Evolutionary conservation across 2,329 filamentous ascomycete species (phyloP), one percentile per base, ranked within the genome.

Genomic region (Ophiostoma sp.): DNA sequence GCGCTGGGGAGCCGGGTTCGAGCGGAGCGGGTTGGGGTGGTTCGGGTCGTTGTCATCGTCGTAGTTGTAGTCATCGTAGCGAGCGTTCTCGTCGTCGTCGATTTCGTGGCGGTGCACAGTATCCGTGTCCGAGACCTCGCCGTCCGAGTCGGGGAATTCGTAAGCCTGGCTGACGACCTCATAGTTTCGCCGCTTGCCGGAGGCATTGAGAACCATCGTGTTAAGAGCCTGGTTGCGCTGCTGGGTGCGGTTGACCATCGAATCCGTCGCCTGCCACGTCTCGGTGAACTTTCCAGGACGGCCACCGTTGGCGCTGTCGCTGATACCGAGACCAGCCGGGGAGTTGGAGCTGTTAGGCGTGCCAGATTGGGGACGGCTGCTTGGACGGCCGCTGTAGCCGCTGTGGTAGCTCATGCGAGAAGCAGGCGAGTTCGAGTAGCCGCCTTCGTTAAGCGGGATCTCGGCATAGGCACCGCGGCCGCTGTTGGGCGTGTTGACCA

Each of bases 201-300:
- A 77, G 70, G 81, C 82, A 17, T 80, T 79, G 5, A 75, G 70
- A 19, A 78, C 70, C 70, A 75, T 70, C 36, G 81, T 81, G 75
- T 82, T 82, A 73, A 84, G 77, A 63, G 82, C 82, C 57, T 83
- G 83, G 76, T 85, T 84, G n/a, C 85, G 84, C 77, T 88, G 83
- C 75, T 88, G 85, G 2, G 87, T 89, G 76, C 86, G 85, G 69
- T 82, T 84, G 78, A 87, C 83, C 57, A 88, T 83, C 1, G 86
- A 87, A 52, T 89, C 86, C 0, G 86, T 85, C 2, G 87, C 82
- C 75, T 84, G 84, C 87, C 87, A 89, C 0, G 86, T 83, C 77
- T 89, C 87, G 5, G 84, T 88, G 76, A 88, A 88, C 75, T 82
- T 85, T 57, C 83, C 82, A 0, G 81, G 76, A 42, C 85, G 85